A percentile compares a stretch with the other conserved stretches of the same genome.
phyloP scores from a whole-genome alignment of 2,329 filamentous ascomycete genomes.

The Neophaeococcomyces aloes region DNA sequence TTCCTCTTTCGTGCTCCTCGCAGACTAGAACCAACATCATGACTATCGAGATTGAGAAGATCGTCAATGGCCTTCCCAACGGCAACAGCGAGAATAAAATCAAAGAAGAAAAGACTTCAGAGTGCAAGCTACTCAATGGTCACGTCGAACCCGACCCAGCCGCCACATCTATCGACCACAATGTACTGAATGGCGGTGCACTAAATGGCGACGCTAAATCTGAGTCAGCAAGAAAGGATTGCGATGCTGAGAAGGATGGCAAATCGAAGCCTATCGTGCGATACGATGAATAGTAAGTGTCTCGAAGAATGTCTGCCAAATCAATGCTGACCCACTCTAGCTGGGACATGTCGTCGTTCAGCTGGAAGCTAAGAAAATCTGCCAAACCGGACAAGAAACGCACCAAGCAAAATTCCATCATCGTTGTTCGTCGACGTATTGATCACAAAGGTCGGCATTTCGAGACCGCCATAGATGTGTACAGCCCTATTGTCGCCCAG shows the following conservation, averaged over 20 bases:
- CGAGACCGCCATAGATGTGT: conserved; percentile 1
- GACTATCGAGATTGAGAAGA: background rate
- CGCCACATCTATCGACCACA: background rate
- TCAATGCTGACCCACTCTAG: background rate
- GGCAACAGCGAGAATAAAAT: no score
- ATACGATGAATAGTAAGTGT: conserved; percentile 2
- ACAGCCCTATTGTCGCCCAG: conserved; percentile 1
- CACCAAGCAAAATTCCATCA: background rate
- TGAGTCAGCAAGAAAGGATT: background rate
- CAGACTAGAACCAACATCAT: background rate
- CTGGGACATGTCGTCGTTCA: conserved; percentile 3
- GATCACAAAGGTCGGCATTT: conserved; percentile 4
- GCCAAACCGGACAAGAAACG: conserved; percentile 2
- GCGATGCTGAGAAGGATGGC: background rate
- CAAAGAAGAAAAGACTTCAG: no score
- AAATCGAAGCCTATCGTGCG: conserved; percentile 2
- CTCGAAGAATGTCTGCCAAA: background rate
- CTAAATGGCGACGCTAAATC: background rate
- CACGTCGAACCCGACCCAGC: background rate
- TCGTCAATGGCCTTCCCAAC: no score
- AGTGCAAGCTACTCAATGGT: background rate
- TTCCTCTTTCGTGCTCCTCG: background rate
- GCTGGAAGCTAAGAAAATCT: conserved; percentile 3
- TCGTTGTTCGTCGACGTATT: conserved; percentile 2
- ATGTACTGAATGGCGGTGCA: background rate